Base-by-base conservation (phyloP, 2,329 filamentous ascomycete genomes). In the Aspergillus niger region DNA sequence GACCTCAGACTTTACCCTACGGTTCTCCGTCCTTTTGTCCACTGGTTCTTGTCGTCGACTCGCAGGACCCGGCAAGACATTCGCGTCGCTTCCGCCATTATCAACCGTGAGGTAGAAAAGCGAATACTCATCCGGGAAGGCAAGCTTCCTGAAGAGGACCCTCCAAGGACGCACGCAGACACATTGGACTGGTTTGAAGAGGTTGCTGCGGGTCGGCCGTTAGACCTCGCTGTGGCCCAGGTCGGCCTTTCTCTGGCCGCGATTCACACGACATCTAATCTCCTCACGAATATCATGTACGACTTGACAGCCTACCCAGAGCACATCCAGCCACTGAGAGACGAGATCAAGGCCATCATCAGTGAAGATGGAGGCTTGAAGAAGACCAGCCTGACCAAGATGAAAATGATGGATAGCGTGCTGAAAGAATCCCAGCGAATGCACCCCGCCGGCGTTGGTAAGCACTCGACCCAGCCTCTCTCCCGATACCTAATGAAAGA, bases 251-350 rank as follows among this genome's bases (percentile, higher is more conserved):
- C 70, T 15, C 30, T 75, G 47, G 73, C 71, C 5, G 71, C 73
- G 8, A 75, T 74, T 13, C 71, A 75, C 58, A 75, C 74, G 5
- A 75, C 72, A 4, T 73, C 72, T 2, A 70, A 74, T 39, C 54
- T 74, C 44, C 28, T 73, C 7, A 82, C 80, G 1, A 81, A 85
- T 76, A 60, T 80, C 58, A 77, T 88, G 51, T 85, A 83, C 66
- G 81, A 83, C 58, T 69, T 88, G 3, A 80, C 80, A 0, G 76
- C 80, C 3, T 71, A 82, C 36, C 84, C 83, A 0, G 80, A 86
- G 30, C 77, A 83, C 64, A 71, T 83, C 36, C 74, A 82, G 5
- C 77, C 80, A 10, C 70, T 87, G 1, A 80, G 85, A 1, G 76
- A 83, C 20, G 85, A 88, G 64, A 80, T 83, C 6, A 66, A 73